These are phyloP conservation scores for Hyaloscypha finlandica DNA, from an alignment of 495 filamentous ascomycete species.

Conservation along the genomic window DNA sequence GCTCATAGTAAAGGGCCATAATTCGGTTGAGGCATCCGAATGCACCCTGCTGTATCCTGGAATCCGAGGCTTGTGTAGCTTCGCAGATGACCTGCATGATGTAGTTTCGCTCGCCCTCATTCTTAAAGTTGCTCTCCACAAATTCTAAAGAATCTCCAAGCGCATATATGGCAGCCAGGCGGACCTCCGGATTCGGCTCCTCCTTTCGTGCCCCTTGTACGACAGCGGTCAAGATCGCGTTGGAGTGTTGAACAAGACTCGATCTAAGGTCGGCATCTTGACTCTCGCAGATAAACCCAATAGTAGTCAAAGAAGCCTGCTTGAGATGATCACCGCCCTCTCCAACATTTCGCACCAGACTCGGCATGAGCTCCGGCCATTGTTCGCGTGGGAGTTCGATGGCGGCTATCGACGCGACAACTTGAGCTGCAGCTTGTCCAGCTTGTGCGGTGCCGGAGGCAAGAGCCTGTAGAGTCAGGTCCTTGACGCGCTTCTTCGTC, in stretches of 20 bases:
- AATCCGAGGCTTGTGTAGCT: slow-evolving; percentile 89
- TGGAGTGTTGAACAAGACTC: slow-evolving; percentile 82
- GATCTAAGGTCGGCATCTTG: slow-evolving; percentile 85
- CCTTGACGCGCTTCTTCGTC: slow-evolving; percentile 84
- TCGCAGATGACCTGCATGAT: slow-evolving; percentile 99
- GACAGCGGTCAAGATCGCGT: slow-evolving; percentile 95
- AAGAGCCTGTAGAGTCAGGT: slow-evolving; percentile 82
- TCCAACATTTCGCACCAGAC: slow-evolving; percentile 88
- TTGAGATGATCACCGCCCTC: slow-evolving; percentile 82
- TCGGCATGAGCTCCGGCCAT: slow-evolving; percentile 93
- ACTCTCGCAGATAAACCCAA: slow-evolving; percentile 97
- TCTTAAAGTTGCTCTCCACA: slow-evolving; percentile 95
- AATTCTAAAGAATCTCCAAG: slow-evolving; percentile 98
- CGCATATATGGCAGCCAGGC: slow-evolving; percentile 87
- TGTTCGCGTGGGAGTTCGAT: slow-evolving; percentile 92
- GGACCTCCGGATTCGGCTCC: slow-evolving; percentile 86
- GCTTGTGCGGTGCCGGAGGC: slow-evolving; percentile 73
- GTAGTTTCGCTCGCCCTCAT: slow-evolving; percentile 98
- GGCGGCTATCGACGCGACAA: slow-evolving; percentile 89
- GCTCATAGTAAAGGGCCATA: slow-evolving; percentile 97
- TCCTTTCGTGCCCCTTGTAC: slow-evolving; percentile 97
- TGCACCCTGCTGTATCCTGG: slow-evolving; percentile 88
- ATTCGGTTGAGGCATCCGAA: slow-evolving; percentile 98
- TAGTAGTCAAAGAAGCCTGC: slow-evolving; percentile 88
- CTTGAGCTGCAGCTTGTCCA: slow-evolving; percentile 87